These are phyloP conservation scores for Calonectria pteridis DNA, from an alignment of 2,329 filamentous ascomycete species.

Conservation along the genomic window DNA sequence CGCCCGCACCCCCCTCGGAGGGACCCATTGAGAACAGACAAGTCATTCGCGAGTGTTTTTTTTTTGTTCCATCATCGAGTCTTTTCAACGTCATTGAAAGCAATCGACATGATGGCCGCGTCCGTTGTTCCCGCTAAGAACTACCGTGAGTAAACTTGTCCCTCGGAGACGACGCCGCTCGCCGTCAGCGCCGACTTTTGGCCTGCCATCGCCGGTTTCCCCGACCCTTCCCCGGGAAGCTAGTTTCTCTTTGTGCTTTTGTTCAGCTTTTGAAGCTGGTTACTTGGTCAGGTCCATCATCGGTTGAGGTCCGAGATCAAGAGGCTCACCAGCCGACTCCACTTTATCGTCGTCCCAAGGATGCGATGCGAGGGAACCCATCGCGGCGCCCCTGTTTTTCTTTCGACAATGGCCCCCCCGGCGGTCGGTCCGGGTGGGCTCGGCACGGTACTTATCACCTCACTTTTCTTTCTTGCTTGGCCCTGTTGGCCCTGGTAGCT, in stretches of 20 bases:
- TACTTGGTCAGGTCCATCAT: background rate
- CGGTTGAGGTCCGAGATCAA: background rate
- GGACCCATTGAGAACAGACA: background rate
- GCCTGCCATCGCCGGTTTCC: background rate
- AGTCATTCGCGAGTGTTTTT: background rate
- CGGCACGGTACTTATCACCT: constrained; percentile 45
- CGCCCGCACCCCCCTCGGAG: background rate
- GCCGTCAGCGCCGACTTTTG: background rate
- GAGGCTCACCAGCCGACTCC: background rate
- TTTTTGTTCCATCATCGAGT: background rate
- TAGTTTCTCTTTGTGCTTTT: background rate
- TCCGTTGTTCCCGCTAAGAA: background rate
- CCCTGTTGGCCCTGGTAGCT: background rate
- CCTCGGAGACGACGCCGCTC: background rate
- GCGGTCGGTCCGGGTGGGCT: constrained; percentile 41
- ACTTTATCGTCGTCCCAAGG: background rate
- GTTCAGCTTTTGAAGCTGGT: background rate
- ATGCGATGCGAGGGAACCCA: background rate
- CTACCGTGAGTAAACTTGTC: background rate
- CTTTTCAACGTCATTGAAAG: background rate
- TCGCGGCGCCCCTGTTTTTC: background rate
- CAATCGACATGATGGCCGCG: background rate
- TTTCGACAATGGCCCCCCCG: constrained; percentile 10
- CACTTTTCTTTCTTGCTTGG: constrained; percentile 17
- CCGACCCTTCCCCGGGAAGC: background rate